Evolutionary conservation across 2,329 filamentous ascomycete genomes (phyloP).

Genomic region (Biscogniauxia sp.): DNA sequence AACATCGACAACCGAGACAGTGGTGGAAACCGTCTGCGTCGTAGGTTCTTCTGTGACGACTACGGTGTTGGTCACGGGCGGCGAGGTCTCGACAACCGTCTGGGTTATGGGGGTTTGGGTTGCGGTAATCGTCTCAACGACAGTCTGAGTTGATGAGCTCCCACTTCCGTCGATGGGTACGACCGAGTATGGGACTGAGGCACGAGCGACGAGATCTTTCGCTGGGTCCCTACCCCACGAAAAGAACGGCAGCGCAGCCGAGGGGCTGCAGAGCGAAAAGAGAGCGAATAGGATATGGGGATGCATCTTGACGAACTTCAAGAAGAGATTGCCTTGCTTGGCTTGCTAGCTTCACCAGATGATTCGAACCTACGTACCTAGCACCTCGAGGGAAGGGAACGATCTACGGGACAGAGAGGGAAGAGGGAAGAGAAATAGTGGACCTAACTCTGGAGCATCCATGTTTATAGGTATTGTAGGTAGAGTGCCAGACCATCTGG

Average conservation of each 20-base stretch:
- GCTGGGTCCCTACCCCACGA: constrained; percentile 18
- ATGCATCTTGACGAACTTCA: constrained; percentile 30
- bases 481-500: constrained; percentile 41
- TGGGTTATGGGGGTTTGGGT: constrained; percentile 26
- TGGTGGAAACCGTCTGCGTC: constrained; percentile 24
- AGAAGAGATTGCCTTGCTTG: not conserved
- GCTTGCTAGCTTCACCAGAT: constrained; percentile 4
- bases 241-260: constrained; percentile 29
- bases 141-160: constrained; percentile 17
- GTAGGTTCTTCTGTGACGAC: constrained; percentile 17
- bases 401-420: constrained; percentile 10
- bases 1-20: constrained; percentile 33
- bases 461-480: constrained; percentile 14
- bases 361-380: constrained; percentile 6
- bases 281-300: constrained; percentile 26
- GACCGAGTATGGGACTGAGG: constrained; percentile 34
- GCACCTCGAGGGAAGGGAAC: constrained; percentile 6
- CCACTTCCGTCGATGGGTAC: constrained; percentile 37
- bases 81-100: constrained; percentile 25
- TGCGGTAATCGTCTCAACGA: constrained; percentile 34
- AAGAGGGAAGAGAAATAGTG: not conserved
- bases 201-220: constrained; percentile 26
- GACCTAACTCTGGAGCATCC: constrained; percentile 1
- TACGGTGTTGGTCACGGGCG: constrained; percentile 30
- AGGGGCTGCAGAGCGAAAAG: constrained; percentile 19